Base-by-base conservation (phyloP, 2,329 filamentous ascomycete genomes). In the Diaporthe amygdali region DNA sequence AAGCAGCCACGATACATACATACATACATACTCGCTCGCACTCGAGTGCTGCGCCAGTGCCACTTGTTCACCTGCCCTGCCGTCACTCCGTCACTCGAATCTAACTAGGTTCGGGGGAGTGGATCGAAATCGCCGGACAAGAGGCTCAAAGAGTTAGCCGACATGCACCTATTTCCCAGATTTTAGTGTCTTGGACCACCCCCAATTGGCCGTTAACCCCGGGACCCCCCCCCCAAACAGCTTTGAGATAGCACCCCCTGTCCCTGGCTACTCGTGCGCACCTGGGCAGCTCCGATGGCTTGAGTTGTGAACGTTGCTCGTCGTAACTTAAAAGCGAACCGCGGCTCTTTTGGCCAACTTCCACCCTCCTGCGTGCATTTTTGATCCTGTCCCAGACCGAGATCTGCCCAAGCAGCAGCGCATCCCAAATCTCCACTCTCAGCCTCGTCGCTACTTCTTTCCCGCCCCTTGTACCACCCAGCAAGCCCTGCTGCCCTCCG, bases 321-420 rank as follows among this genome's bases (percentile, higher is more conserved):
- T 59, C 30, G 41, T 49, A 59, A 59, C 52, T 68, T 59, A 68
- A 68, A 68, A 68, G 66, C 66, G 41, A 56, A 49, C 66, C 52
- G 66, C 66, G 66, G 66, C 52, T 68, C 54, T 68, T 59, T 56
- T 59, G 51, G 47, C 59, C 51, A 56, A 68, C 51, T 56, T 37
- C 49, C 51, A 47, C 51, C 30, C 34, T 46, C 41, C 25, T 47
- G 49, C 41, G 51, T 46, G 47, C 46, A 10, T 20, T 47, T 52
- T 39, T 46, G 41, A 37, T 41, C 66, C 39, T 37, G 30, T 64
- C 41, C 41, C 30, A 49, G 44, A 34, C 59, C 30, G 59, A 64
- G 59, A 49, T 49, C 59, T 64, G 44, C 32, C 41, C n/a, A 27
- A 27, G 30, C 54, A 47, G 52, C 66, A 59, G 52, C 52, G 66